Evolutionary conservation across 495 filamentous ascomycete genomes (phyloP).

Genomic region (Arthonia radiata): DNA sequence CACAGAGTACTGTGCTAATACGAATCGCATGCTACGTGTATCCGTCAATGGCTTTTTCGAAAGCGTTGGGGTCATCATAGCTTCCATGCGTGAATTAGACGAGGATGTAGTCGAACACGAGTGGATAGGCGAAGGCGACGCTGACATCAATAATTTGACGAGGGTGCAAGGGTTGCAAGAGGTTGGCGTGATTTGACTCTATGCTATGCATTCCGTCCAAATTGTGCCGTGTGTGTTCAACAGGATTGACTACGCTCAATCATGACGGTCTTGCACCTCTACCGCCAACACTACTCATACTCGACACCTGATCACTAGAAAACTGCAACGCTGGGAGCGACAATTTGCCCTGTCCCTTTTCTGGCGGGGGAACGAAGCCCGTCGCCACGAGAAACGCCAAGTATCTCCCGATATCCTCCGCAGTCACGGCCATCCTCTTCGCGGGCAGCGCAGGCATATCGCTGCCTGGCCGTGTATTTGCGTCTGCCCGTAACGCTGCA

Average conservation of each 20-base stretch:
- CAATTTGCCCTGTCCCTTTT: constrained; percentile 16
- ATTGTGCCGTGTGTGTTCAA: no score
- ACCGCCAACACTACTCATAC: constrained; percentile 22
- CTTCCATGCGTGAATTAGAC: constrained; percentile 74
- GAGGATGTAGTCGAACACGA: constrained; percentile 42
- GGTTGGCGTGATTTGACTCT: not conserved
- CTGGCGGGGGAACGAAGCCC: constrained; percentile 41
- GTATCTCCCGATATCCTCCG: constrained; percentile 47
- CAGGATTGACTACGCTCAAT: no score
- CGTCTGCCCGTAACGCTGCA: constrained; percentile 33
- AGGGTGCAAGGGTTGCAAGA: constrained; percentile 1
- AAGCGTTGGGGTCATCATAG: constrained; percentile 55
- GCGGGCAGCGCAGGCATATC: constrained; percentile 32
- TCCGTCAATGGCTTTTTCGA: constrained; percentile 98
- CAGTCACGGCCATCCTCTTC: no score
- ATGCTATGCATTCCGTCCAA: no score
- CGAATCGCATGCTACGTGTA: constrained; percentile 87
- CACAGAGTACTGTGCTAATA: constrained; percentile 66
- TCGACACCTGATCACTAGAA: constrained; percentile 25
- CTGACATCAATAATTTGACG: not conserved
- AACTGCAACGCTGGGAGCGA: constrained; percentile 22
- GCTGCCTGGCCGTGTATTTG: constrained; percentile 36
- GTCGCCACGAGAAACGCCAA: constrained; percentile 42
- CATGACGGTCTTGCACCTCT: constrained; percentile 21
- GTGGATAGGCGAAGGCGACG: not conserved